phyloP scores from a whole-genome alignment of 306 rosid genomes.

The Biancaea sappan region DNA sequence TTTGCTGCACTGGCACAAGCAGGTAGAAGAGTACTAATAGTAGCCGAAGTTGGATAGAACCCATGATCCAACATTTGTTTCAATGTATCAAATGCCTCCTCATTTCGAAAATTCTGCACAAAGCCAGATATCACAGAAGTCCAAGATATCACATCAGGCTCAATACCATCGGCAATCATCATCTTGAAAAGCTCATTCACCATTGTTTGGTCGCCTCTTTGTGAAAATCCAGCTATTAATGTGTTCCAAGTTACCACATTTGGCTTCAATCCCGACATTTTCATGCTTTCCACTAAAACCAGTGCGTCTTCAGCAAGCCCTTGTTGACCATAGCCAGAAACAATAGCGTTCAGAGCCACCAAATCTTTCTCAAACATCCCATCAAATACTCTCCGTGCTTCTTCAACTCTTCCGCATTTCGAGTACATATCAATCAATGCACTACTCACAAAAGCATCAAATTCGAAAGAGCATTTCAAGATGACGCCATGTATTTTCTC shows the following conservation, averaged over 20 bases:
- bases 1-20: slow-evolving; percentile 72
- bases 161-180: slow-evolving; percentile 57
- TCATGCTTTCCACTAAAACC: slow-evolving; percentile 58
- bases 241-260: slow-evolving; percentile 85
- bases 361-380: slow-evolving; percentile 64
- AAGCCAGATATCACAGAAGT: slow-evolving; percentile 82
- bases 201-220: slow-evolving; percentile 60
- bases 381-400: slow-evolving; percentile 62
- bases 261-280: slow-evolving; percentile 47
- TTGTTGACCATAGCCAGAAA: slow-evolving; percentile 67
- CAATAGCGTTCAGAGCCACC: slow-evolving; percentile 81
- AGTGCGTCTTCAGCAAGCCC: slow-evolving; percentile 63
- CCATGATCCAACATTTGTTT: slow-evolving; percentile 60
- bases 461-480: slow-evolving; percentile 58
- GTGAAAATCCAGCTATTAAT: slow-evolving; percentile 76
- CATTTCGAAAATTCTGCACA: slow-evolving; percentile 69
- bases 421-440: slow-evolving; percentile 78
- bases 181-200: slow-evolving; percentile 51
- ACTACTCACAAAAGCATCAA: slow-evolving; percentile 63
- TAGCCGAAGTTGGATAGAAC: slow-evolving; percentile 72
- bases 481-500: slow-evolving; percentile 58
- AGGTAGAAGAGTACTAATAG: slow-evolving; percentile 76
- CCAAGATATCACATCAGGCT: slow-evolving; percentile 88
- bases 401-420: slow-evolving; percentile 54
- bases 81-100: slow-evolving; percentile 66